A percentile compares a stretch with the other conserved stretches of the same genome.
Conservation (phyloP, 768 basidiomycete species). For the Tricholoma saponaceum region DNA sequence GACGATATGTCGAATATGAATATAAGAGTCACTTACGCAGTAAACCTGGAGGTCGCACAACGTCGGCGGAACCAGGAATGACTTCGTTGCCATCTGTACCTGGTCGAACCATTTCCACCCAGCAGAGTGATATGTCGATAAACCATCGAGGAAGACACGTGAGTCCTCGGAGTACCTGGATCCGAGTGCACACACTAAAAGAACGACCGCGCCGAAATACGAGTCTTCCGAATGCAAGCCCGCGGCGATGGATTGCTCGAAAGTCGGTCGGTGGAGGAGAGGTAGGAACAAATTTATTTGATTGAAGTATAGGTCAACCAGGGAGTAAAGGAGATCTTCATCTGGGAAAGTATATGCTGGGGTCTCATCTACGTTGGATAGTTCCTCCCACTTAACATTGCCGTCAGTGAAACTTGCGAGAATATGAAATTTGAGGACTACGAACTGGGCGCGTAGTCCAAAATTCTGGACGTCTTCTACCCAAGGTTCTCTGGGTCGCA, state of each 20-base stretch:
- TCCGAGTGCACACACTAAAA: constrained; percentile 71
- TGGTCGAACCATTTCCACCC: constrained; percentile 70
- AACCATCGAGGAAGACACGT: constrained; percentile 41
- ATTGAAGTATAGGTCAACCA: constrained; percentile 66
- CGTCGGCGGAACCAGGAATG: constrained; percentile 55
- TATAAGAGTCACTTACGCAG: constrained; percentile 30
- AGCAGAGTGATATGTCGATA: constrained; percentile 36
- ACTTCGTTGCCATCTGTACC: constrained; percentile 59
- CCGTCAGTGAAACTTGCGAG: not conserved
- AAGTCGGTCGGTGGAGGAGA: constrained; percentile 69
- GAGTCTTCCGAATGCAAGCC: constrained; percentile 47
- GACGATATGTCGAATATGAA: constrained; percentile 8
- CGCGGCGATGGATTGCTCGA: constrained; percentile 46
- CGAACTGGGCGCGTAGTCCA: constrained; percentile 34
- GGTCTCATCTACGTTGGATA: constrained; percentile 2
- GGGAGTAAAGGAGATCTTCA: constrained; percentile 39
- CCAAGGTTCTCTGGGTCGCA: constrained; percentile 8
- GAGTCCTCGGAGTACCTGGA: constrained; percentile 57
- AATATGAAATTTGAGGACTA: not conserved
- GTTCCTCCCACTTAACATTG: constrained; percentile 32
- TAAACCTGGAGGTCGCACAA: constrained; percentile 76
- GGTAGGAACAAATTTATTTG: constrained; percentile 53
- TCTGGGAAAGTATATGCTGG: constrained; percentile 44
- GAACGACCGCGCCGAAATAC: constrained; percentile 53
- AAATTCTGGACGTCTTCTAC: constrained; percentile 28